These are phyloP conservation scores for Wilcoxina mikolae DNA, from an alignment of 495 filamentous ascomycete genomes.

Conservation along the genomic window DNA sequence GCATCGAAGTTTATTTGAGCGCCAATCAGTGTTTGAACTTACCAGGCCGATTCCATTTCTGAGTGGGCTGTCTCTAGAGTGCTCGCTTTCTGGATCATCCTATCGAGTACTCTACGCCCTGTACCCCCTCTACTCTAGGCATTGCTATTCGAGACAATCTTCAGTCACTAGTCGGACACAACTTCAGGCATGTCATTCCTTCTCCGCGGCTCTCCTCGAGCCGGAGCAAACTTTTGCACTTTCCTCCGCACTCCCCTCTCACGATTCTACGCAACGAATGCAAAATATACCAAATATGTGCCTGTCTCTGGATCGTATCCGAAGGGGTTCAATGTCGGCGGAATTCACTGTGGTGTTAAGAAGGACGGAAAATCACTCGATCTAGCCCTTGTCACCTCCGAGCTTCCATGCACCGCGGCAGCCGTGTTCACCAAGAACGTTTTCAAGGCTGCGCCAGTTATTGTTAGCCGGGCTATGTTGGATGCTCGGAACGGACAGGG, in stretches of 20 bases:
- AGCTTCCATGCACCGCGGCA: conserved; percentile 75
- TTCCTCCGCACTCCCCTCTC: background rate
- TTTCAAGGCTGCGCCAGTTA: conserved; percentile 91
- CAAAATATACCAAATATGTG: conserved; percentile 55
- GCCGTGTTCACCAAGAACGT: conserved; percentile 97
- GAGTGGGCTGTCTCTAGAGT: no score
- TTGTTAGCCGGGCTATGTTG: conserved; percentile 60
- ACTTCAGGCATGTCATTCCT: no score
- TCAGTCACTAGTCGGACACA: no score
- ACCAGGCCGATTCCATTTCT: no score
- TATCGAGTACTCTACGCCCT: no score
- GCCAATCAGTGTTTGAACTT: no score
- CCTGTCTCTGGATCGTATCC: conserved; percentile 76
- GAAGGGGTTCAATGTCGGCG: conserved; percentile 73
- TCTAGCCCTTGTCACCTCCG: conserved; percentile 74
- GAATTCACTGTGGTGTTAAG: conserved; percentile 87
- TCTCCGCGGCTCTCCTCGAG: no score
- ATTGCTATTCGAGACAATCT: no score
- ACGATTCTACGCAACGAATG: conserved; percentile 5
- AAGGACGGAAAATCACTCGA: conserved; percentile 77
- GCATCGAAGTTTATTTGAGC: no score
- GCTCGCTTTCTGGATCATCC: no score
- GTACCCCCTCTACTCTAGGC: no score
- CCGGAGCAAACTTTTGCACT: no score
- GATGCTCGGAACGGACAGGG: conserved; percentile 49